Evolutionary conservation across 106 monocot genomes (phyloP), one percentile per base, ranked within the genome.

Genomic region (Acorus calamus): DNA sequence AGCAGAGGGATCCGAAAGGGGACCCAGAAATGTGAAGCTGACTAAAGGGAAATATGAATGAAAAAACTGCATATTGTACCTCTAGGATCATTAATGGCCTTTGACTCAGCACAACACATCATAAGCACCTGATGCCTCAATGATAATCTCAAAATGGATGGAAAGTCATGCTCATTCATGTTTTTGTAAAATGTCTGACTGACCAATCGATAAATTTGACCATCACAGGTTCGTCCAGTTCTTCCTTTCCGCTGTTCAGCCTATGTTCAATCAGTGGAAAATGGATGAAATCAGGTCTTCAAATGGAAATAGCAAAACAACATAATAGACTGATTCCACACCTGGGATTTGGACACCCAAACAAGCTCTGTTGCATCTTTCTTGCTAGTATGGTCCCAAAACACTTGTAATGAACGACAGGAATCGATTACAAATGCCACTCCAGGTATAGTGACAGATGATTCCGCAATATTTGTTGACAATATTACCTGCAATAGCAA

Each of bases 301-400:
- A 28, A 28, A 28, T 28, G 28, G 28, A 28, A 28, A 28, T 28
- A 28, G 28, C 28, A 28, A 28, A 28, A 28, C 28, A 28, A 28
- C 28, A 28, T 28, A 28, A 28, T 28, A 28, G 28, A 28, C 1
- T 28, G 28, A 28, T 28, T 66, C 28, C 28, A 28, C 28, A 86
- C 91, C 91, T 92, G 91, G 72, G 91, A 92, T 53, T 92, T 86
- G 47, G 91, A 92, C 47, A 86, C 86, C 91, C 91, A 92, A 44
- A 84, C 84, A 66, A 92, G 81, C 57, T 86, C 67, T 14, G 80
- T 6, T n/a, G 80, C 70, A 47, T 92, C 86, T 8, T 2, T 74
- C 81, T 79, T 86, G 65, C 81, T 83, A 41, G 49, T 74, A 44
- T 45, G 57, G 57, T 92, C 91, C 91, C 91, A 86, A 71, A 78